A percentile compares a stretch with the other conserved stretches of the same genome.
phyloP scores from a whole-genome alignment of 352 stramenopile genomes.

The Globisporangium takayamanum region DNA sequence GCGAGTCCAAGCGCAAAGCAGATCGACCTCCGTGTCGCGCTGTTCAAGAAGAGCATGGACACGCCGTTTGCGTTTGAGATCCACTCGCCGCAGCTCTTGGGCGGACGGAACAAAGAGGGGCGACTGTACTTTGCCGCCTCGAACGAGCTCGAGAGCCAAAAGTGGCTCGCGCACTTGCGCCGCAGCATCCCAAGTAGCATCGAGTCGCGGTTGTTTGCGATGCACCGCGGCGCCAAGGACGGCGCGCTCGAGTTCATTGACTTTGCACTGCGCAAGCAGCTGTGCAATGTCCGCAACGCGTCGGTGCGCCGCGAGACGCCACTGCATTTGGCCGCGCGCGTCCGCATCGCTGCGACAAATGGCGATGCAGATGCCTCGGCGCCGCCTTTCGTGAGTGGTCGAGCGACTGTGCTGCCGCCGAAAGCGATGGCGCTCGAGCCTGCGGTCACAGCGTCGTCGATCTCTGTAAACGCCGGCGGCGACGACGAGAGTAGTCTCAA shows the following conservation, averaged over 20 bases:
- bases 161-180: slow-evolving; percentile 82
- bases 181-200: slow-evolving; percentile 69
- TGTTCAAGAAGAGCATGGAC: slow-evolving; percentile 80
- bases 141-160: slow-evolving; percentile 83
- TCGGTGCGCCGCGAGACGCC: slow-evolving; percentile 35
- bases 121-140: slow-evolving; percentile 83
- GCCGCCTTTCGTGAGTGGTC: not conserved
- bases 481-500: slow-evolving; percentile 18
- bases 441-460: slow-evolving; percentile 23
- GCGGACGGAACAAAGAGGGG: slow-evolving; percentile 81
- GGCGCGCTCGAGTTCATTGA: slow-evolving; percentile 60
- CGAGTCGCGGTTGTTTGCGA: slow-evolving; percentile 70
- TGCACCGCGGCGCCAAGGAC: slow-evolving; percentile 59
- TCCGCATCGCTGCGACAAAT: not conserved
- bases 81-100: slow-evolving; percentile 82
- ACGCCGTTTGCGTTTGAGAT: slow-evolving; percentile 85
- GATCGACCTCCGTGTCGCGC: slow-evolving; percentile 53
- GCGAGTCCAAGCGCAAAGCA: slow-evolving; percentile 32
- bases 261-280: slow-evolving; percentile 37
- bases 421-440: slow-evolving; percentile 19
- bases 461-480: slow-evolving; percentile 22
- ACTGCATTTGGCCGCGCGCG: slow-evolving; percentile 60
- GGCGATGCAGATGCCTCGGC: not conserved
- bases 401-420: not conserved
- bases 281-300: slow-evolving; percentile 30